Evolutionary conservation across 306 rosid genomes (phyloP), one percentile per base, ranked within the genome.

Genomic region (Cucurbita ficifolia): DNA sequence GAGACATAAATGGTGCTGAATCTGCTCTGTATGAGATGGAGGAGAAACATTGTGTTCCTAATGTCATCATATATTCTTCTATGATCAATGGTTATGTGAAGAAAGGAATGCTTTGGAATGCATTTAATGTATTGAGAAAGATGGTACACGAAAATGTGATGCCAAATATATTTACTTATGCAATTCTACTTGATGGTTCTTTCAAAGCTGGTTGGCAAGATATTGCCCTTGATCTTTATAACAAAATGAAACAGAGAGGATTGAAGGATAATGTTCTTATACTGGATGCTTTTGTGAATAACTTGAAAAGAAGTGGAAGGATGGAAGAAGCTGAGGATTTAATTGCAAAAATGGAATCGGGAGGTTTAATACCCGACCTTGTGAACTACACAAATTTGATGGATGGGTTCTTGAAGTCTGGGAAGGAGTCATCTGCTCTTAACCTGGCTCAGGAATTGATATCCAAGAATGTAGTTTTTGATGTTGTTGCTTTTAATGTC

Each of bases 401-500:
- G 85, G 99, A 89, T 84, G 89, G 90, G 43, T 91, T 85, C 84
- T 86, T 91, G 73, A 86, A 84, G 78, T 82, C 76, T 67, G 91
- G 91, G 78, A 84, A 84, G 6, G 91, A 87, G 59, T 80, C 88
- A 5, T 80, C 81, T 43, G 96, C 96, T 39, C 84, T 91, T 42
- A 77, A 81, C 76, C 50, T 87, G 61, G 84, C 88, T 69, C 91
- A 89, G 82, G 97, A 87, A 85, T 85, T 94, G 96, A 79, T 75
- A 56, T 86, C 89, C 74, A 86, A 81, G 79, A 81, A 79, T 68
- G 76, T 76, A 9, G 82, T 61, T 81, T 81, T 91, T 76, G 97
- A 94, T 84, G 81, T 88, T 74, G 85, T 89, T 76, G 92, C 99
- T 61, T 94, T 84, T 80, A 94, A 94, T 86, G 96, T 84, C 75